A percentile compares a stretch with the other conserved stretches of the same genome.
phyloP scores from a whole-genome alignment of 495 filamentous ascomycete genomes.

The Penicillium mononematosum region DNA sequence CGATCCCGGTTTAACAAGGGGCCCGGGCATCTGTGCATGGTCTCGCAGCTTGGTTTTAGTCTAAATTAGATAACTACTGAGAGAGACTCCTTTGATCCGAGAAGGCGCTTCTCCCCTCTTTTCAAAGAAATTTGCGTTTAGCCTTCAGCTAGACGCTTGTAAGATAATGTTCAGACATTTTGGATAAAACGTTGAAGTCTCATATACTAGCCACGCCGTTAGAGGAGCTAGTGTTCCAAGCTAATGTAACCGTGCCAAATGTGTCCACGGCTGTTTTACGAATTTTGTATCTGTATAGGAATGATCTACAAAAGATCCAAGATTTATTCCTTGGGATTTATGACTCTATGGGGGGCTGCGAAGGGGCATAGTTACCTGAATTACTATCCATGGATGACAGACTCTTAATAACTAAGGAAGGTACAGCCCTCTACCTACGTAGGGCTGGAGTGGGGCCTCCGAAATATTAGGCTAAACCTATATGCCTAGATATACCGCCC shows the following conservation, averaged over 20 bases:
- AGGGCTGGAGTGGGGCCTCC: too few species aligned
- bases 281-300: too few species aligned
- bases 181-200: background rate
- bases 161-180: background rate
- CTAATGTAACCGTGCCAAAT: background rate
- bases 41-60: background rate
- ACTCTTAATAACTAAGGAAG: too few species aligned
- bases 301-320: too few species aligned
- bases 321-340: too few species aligned
- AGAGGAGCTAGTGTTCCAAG: background rate
- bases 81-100: background rate
- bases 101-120: background rate
- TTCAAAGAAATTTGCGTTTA: background rate
- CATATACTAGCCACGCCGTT: background rate
- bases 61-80: background rate
- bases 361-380: too few species aligned
- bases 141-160: background rate
- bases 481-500: too few species aligned
- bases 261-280: too few species aligned
- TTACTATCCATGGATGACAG: too few species aligned
- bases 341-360: too few species aligned
- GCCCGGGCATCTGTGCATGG: background rate
- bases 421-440: too few species aligned
- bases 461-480: too few species aligned
- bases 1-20: background rate